Conservation (phyloP, 805 yeast species). For the Torulaspora quercuum region DNA sequence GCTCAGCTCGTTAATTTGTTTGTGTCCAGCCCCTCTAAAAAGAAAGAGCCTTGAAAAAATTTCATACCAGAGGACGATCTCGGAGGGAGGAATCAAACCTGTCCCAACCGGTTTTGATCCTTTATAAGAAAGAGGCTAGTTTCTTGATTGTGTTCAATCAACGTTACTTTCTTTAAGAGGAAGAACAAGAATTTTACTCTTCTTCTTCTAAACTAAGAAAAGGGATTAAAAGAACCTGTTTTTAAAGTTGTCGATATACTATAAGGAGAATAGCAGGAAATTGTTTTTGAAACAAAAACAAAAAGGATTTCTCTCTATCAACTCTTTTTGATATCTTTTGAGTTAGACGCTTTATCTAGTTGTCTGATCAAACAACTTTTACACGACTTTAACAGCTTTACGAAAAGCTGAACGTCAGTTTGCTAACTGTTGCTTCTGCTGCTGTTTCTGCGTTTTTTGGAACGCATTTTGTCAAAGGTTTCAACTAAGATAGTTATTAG, state of each 20-base stretch:
- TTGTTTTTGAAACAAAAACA: conserved; percentile 1
- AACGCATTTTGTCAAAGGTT: conserved; percentile 4
- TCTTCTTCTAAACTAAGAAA: conserved; percentile 14
- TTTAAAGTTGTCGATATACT: conserved; percentile 16
- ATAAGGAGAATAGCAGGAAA: conserved; percentile 9
- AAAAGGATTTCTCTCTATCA: neutral
- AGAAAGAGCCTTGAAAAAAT: conserved; percentile 12
- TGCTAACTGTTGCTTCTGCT: conserved; percentile 1
- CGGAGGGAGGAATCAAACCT: conserved; percentile 4
- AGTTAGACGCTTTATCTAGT: conserved; percentile 4
- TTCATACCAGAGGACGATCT: conserved; percentile 7
- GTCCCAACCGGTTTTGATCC: conserved; percentile 4
- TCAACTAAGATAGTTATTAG: conserved; percentile 34
- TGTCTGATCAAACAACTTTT: conserved; percentile 10
- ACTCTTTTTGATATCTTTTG: conserved; percentile 8
- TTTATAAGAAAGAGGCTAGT: conserved; percentile 2
- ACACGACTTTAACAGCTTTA: no score
- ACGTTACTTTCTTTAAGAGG: neutral
- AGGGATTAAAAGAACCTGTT: conserved; percentile 18
- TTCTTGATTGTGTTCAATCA: no score
- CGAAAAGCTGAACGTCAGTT: no score
- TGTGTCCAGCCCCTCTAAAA: conserved; percentile 13
- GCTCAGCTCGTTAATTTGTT: conserved; percentile 8
- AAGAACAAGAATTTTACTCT: conserved; percentile 13
- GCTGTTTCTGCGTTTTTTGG: conserved; percentile 1